Evolutionary conservation across 345 rosid species (phyloP).

Genomic region (Syzygium jambos): DNA sequence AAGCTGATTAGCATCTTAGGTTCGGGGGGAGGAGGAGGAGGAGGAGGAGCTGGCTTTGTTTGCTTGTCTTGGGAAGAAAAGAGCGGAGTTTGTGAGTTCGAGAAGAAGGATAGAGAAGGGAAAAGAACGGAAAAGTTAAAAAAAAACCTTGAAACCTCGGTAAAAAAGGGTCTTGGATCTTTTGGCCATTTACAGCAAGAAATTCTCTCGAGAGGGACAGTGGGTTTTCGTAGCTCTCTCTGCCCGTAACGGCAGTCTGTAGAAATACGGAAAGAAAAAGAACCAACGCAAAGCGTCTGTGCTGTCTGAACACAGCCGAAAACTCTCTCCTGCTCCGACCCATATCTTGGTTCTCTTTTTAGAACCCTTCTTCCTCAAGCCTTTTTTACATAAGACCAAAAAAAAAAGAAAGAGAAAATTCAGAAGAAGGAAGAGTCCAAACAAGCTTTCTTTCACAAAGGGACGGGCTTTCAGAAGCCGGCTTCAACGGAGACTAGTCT

Average conservation of each 20-base stretch:
- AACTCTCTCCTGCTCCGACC: neutral
- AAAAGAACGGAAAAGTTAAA: neutral
- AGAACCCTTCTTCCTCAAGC: neutral
- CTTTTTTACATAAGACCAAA: neutral
- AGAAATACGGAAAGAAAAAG: neutral
- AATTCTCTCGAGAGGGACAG: neutral
- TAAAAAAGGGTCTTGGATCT: neutral
- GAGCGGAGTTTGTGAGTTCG: neutral
- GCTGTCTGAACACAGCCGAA: neutral
- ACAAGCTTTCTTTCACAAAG: neutral
- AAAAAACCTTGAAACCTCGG: neutral
- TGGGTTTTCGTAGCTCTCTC: neutral
- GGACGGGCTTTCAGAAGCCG: conserved; percentile 31
- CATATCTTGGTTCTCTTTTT: neutral
- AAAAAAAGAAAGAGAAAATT: neutral
- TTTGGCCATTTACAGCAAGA: neutral
- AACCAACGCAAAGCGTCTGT: neutral
- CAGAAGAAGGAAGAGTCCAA: neutral
- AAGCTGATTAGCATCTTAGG: neutral
- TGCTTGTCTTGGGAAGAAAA: neutral
- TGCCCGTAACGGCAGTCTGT: neutral
- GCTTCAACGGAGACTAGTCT: neutral
- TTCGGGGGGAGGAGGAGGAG: neutral
- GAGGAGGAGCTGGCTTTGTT: neutral
- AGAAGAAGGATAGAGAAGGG: neutral